phyloP scores from a whole-genome alignment of 495 filamentous ascomycete species.

The Xylaria bambusicola region DNA sequence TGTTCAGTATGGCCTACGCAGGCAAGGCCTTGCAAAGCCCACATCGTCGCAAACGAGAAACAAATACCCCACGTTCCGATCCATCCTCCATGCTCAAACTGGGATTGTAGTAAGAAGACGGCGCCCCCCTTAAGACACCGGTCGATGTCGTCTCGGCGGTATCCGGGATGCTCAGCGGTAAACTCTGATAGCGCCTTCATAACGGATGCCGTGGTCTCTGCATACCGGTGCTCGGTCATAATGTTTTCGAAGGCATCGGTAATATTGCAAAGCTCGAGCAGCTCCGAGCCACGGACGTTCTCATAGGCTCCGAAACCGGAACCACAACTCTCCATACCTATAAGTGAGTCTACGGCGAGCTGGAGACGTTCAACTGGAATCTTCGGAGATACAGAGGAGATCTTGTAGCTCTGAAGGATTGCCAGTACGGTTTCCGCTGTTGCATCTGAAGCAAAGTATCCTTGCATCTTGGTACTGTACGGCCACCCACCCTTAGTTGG shows the following conservation, averaged over 20 bases:
- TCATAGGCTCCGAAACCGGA: slow-evolving; percentile 82
- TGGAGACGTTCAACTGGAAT: slow-evolving; percentile 63
- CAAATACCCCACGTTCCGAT: slow-evolving; percentile 87
- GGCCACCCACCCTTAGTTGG: slow-evolving; percentile 80
- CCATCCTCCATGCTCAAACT: slow-evolving; percentile 73
- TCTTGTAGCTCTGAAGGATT: slow-evolving; percentile 67
- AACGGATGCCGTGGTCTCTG: slow-evolving; percentile 81
- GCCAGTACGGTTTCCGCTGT: slow-evolving; percentile 76
- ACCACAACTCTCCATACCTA: slow-evolving; percentile 80
- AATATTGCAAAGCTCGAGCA: slow-evolving; percentile 74
- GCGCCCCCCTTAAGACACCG: slow-evolving; percentile 62
- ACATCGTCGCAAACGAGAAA: slow-evolving; percentile 84
- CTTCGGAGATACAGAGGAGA: slow-evolving; percentile 62
- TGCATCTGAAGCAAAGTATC: slow-evolving; percentile 83
- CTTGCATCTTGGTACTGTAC: slow-evolving; percentile 75
- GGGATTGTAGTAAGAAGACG: slow-evolving; percentile 65
- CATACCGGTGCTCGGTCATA: slow-evolving; percentile 86
- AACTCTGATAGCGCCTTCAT: slow-evolving; percentile 72
- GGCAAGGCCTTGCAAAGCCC: slow-evolving; percentile 72
- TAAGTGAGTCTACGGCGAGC: slow-evolving; percentile 77
- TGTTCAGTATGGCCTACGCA: slow-evolving; percentile 69
- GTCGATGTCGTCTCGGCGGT: slow-evolving; percentile 68
- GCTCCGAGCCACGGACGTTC: slow-evolving; percentile 64
- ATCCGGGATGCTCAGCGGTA: slow-evolving; percentile 64
- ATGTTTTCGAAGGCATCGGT: slow-evolving; percentile 84